Conservation (phyloP, 495 filamentous ascomycete genomes). For the Penicillium samsonianum region DNA sequence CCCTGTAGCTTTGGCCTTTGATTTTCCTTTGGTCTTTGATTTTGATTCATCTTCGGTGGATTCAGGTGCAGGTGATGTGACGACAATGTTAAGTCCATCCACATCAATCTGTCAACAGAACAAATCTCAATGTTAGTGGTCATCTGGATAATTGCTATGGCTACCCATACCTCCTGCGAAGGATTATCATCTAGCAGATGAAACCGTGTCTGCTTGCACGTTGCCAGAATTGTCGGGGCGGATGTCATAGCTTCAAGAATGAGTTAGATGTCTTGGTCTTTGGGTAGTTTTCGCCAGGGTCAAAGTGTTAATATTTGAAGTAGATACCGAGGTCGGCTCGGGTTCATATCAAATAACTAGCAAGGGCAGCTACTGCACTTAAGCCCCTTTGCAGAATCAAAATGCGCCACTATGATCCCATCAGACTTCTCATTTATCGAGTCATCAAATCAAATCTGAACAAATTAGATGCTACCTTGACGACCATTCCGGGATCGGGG, state of each 20-base stretch:
- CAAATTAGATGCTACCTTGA: not conserved
- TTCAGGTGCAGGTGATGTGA: slow-evolving; percentile 43
- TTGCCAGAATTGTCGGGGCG: slow-evolving; percentile 42
- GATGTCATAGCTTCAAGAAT: slow-evolving; percentile 14
- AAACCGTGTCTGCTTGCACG: slow-evolving; percentile 50
- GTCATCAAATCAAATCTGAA: not conserved
- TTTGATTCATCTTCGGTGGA: slow-evolving; percentile 34
- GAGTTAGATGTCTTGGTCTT: not conserved
- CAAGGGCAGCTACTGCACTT: not conserved
- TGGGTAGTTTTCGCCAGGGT: not conserved
- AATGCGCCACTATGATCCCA: not conserved
- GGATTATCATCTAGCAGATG: slow-evolving; percentile 46
- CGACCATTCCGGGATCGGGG: slow-evolving; percentile 26
- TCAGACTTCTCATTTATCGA: not conserved
- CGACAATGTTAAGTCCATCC: slow-evolving; percentile 63
- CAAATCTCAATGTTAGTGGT: not conserved
- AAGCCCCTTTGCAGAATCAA: not conserved
- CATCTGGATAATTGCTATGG: not conserved
- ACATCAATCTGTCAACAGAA: slow-evolving; percentile 59
- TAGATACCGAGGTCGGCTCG: not conserved
- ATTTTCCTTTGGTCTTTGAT: slow-evolving; percentile 52
- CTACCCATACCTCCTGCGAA: slow-evolving; percentile 37
- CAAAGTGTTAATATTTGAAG: not conserved
- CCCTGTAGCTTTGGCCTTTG: slow-evolving; percentile 52
- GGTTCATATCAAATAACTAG: not conserved